phyloP scores from a whole-genome alignment of 1,284 basidiomycete genomes.

The Phellinidium pouzarii region DNA sequence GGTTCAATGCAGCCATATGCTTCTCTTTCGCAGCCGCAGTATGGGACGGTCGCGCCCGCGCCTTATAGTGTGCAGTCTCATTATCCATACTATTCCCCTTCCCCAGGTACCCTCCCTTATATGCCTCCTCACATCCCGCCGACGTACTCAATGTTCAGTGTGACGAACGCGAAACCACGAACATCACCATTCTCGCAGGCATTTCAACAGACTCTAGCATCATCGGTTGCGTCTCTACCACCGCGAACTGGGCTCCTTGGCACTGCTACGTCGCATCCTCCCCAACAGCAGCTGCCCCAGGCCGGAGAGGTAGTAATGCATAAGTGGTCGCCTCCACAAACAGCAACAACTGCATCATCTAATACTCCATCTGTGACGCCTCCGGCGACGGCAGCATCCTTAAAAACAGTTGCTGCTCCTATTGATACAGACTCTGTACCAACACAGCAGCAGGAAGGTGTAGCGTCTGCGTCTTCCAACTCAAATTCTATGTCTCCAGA shows the following conservation, averaged over 20 bases:
- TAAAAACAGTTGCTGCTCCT: background rate
- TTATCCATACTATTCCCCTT: background rate
- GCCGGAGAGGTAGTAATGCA: background rate
- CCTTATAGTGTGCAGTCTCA: background rate
- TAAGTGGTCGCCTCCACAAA: background rate
- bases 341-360: background rate
- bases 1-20: background rate
- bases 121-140: background rate
- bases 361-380: background rate
- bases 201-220: conserved; percentile 3
- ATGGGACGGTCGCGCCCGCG: background rate
- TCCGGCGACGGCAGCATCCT: background rate
- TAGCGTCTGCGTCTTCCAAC: background rate
- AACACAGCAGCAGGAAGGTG: background rate
- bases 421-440: background rate
- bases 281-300: background rate
- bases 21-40: background rate
- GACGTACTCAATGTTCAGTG: background rate
- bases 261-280: background rate
- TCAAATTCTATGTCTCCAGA: background rate
- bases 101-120: background rate
- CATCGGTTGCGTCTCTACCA: conserved; percentile 2
- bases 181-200: background rate
- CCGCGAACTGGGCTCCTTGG: conserved; percentile 1
- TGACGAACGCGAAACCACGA: background rate